Evolutionary conservation across 441 rosid genomes (phyloP), one percentile per base, ranked within the genome.

Genomic region (Euphorbia schlechtendalii): DNA sequence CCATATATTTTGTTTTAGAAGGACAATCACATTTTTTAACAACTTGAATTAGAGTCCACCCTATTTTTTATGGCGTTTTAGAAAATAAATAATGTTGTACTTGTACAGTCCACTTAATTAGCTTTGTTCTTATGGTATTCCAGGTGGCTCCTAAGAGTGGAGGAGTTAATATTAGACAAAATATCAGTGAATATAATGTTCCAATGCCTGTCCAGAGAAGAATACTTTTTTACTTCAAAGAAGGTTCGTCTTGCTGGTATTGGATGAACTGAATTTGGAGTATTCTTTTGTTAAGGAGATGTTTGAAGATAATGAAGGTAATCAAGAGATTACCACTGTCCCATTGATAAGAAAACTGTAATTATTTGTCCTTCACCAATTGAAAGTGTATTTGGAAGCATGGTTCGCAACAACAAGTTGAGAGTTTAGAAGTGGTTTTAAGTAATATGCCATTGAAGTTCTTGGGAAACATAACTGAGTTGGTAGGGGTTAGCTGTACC

Each of bases 401-500:
- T 45, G n/a, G 49, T 15, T 45, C 49, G n/a, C 17, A 45, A 45
- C 49, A 45, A 45, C 49, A 41, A 41, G 2, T 45, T 45, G 49
- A 45, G 49, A 14, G 17, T 45, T 14, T 45, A 45, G 11, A 38
- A 38, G 41, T 38, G 41, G 41, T 8, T 38, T 45, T 14, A 10
- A 21, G 43, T 17, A 34, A 41, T 59, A 6, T 59, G n/a, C 62
- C 57, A 18, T 13, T 38, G n/a, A 32, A 52, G 6, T 60, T 28
- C 54, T 53, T 65, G 10, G 5, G 27, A 2, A 4, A 5, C n/a
- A 43, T 60, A 57, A 0, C 14, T 5, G 11, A 24, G 4, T 32
- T 65, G 30, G 66, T 24, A 1, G 66, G 55, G 56, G 74, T 65
- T 28, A 18, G 66, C 9, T 20, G 1, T 71, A 28, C 52, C 74